phyloP scores from a whole-genome alignment of 768 basidiomycete species.

The Pleurotus pulmonarius region DNA sequence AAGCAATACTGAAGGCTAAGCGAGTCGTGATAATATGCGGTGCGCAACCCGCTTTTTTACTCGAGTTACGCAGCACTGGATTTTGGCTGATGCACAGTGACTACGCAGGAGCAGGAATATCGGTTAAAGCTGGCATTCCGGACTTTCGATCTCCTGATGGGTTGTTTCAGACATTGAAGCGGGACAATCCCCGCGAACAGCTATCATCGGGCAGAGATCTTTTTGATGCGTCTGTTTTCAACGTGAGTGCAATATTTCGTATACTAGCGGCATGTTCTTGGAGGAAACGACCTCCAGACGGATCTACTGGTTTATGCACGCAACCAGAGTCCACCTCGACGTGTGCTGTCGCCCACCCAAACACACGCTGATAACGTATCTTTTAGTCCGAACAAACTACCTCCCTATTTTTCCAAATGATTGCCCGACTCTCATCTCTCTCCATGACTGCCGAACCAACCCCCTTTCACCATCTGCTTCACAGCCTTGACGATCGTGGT shows the following conservation, averaged over 20 bases:
- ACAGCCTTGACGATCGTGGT: constrained; percentile 69
- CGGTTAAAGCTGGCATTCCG: constrained; percentile 83
- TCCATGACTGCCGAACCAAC: constrained; percentile 75
- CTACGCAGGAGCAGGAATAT: constrained; percentile 77
- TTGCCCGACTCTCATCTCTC: constrained; percentile 73
- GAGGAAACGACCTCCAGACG: not conserved
- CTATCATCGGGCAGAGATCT: constrained; percentile 80
- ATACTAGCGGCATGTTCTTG: too few relatives aligned
- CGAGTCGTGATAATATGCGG: constrained; percentile 86
- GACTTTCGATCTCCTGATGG: constrained; percentile 85
- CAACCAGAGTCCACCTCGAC: not conserved
- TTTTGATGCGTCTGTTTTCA: constrained; percentile 88
- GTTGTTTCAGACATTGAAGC: constrained; percentile 73
- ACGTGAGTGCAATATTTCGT: constrained; percentile 43
- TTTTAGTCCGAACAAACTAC: constrained; percentile 70
- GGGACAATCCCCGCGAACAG: constrained; percentile 70
- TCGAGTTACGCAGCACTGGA: not conserved
- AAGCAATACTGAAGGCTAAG: constrained; percentile 73
- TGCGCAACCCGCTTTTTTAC: constrained; percentile 32
- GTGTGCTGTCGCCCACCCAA: not conserved
- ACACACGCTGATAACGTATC: constrained; percentile 7
- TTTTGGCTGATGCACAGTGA: too few relatives aligned
- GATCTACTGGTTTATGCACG: not conserved
- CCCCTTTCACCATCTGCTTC: constrained; percentile 74
- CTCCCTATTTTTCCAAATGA: constrained; percentile 84